These are phyloP conservation scores for Russula earlei DNA, from an alignment of 768 basidiomycete genomes.

Conservation along the genomic window DNA sequence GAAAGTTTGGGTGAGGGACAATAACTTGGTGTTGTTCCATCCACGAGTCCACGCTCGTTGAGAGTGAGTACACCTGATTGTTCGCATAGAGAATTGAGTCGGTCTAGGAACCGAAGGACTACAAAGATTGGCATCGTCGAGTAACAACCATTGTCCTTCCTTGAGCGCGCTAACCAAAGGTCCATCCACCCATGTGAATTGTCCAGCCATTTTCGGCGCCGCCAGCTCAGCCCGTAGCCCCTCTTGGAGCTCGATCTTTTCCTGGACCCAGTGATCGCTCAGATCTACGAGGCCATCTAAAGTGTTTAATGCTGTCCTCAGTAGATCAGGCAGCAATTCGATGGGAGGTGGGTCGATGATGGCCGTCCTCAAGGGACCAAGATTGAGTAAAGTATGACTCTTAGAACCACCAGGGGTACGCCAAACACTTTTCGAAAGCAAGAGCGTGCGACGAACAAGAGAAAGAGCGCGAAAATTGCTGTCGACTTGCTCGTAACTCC, in stretches of 20 bases:
- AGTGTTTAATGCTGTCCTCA: conserved; percentile 24
- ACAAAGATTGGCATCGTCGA: conserved; percentile 92
- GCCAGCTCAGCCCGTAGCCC: conserved; percentile 19
- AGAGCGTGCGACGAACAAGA: conserved; percentile 34
- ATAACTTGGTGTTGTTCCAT: conserved; percentile 67
- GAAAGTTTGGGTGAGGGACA: conserved; percentile 78
- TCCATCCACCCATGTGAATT: conserved; percentile 94
- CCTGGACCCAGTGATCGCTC: neutral
- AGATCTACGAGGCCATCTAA: conserved; percentile 24
- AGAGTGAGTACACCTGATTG: conserved; percentile 71
- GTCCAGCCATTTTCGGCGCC: conserved; percentile 32
- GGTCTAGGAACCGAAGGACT: conserved; percentile 91
- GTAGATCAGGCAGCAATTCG: conserved; percentile 14
- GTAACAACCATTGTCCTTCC: conserved; percentile 77
- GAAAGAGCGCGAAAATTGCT: conserved; percentile 30
- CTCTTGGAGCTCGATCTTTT: conserved; percentile 5
- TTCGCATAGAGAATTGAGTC: conserved; percentile 95
- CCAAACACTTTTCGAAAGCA: conserved; percentile 31
- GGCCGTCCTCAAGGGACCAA: neutral
- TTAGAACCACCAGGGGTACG: conserved; percentile 27
- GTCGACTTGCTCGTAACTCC: conserved; percentile 92
- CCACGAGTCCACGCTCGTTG: conserved; percentile 79
- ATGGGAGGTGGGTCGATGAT: neutral
- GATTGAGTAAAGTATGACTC: neutral
- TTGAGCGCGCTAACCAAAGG: conserved; percentile 82